Evolutionary conservation across 2,329 filamentous ascomycete genomes (phyloP).

Genomic region (Fusarium sp.): DNA sequence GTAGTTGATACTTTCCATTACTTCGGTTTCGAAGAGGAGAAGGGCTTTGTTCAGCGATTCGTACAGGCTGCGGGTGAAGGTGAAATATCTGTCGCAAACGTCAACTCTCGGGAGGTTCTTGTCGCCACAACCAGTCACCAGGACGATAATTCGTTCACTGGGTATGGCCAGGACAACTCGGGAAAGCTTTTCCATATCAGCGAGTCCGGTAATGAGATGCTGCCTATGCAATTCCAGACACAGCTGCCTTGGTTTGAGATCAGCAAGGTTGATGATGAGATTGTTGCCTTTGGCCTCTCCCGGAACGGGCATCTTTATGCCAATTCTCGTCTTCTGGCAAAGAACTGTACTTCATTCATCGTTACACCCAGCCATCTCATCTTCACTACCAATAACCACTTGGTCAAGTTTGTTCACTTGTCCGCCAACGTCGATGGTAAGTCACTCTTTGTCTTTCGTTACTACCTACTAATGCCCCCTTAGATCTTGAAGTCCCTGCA

Average conservation of each 20-base stretch:
- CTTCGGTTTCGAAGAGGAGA: constrained; percentile 46
- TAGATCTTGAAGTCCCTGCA: constrained; percentile 82
- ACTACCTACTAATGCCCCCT: constrained; percentile 35
- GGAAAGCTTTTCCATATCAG: constrained; percentile 58
- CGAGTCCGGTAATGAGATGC: constrained; percentile 46
- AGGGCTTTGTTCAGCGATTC: constrained; percentile 38
- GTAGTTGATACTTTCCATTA: constrained; percentile 45
- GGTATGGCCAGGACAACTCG: constrained; percentile 58
- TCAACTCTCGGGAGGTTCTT: constrained; percentile 38
- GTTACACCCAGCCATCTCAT: constrained; percentile 85
- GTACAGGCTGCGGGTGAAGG: constrained; percentile 28
- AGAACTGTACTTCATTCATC: constrained; percentile 92
- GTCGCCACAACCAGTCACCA: constrained; percentile 49
- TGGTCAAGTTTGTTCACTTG: constrained; percentile 94
- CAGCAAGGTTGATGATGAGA: constrained; percentile 54
- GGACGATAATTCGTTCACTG: constrained; percentile 43
- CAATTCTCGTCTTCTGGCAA: constrained; percentile 76
- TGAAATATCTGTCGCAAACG: constrained; percentile 20
- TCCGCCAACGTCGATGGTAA: constrained; percentile 69
- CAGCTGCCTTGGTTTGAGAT: constrained; percentile 66
- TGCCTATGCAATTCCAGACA: constrained; percentile 54
- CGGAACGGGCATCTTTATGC: constrained; percentile 82
- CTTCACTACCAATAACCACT: constrained; percentile 90
- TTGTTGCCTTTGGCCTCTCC: constrained; percentile 72
- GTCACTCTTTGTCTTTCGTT: constrained; percentile 15